phyloP scores from a whole-genome alignment of 495 filamentous ascomycete genomes.

The Aspergillus mulundensis region DNA sequence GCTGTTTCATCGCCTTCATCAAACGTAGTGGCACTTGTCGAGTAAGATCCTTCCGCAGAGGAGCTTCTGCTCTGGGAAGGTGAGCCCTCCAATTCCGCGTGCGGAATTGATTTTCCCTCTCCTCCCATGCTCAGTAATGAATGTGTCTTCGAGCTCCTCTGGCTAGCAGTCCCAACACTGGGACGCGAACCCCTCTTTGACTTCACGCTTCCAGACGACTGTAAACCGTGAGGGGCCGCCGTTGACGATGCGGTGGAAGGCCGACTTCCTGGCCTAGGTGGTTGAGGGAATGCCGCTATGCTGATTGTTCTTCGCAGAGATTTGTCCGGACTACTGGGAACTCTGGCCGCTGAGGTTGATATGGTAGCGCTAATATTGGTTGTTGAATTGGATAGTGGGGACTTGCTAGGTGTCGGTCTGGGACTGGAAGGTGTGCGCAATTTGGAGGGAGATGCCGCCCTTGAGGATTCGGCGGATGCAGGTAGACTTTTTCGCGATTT shows the following conservation, averaged over 20 bases:
- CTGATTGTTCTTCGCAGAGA: slow-evolving; percentile 80
- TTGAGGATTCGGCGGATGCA: slow-evolving; percentile 41
- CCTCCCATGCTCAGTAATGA: slow-evolving; percentile 76
- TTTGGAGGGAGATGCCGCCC: slow-evolving; percentile 47
- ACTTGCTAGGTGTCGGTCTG: slow-evolving; percentile 48
- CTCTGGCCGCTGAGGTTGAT: slow-evolving; percentile 35
- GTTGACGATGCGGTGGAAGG: slow-evolving; percentile 40
- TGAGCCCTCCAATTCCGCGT: slow-evolving; percentile 66
- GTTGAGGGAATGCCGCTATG: slow-evolving; percentile 89
- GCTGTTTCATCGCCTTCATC: slow-evolving; percentile 55
- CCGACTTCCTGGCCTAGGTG: slow-evolving; percentile 60
- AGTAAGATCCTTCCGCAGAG: slow-evolving; percentile 85
- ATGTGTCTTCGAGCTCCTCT: slow-evolving; percentile 53
- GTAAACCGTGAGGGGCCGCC: slow-evolving; percentile 24
- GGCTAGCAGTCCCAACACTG: slow-evolving; percentile 42
- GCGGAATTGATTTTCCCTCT: slow-evolving; percentile 67
- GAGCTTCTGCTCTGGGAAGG: slow-evolving; percentile 85
- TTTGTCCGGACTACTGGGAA: slow-evolving; percentile 50
- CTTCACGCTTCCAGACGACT: slow-evolving; percentile 27
- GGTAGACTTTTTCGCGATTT: slow-evolving; percentile 65
- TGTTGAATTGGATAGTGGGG: slow-evolving; percentile 44
- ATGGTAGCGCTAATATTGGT: slow-evolving; percentile 35
- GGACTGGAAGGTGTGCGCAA: slow-evolving; percentile 63
- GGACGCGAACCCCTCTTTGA: slow-evolving; percentile 36
- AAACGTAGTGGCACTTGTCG: slow-evolving; percentile 82